Conservation (phyloP, 768 basidiomycete genomes). For the Serendipita vermifera region DNA sequence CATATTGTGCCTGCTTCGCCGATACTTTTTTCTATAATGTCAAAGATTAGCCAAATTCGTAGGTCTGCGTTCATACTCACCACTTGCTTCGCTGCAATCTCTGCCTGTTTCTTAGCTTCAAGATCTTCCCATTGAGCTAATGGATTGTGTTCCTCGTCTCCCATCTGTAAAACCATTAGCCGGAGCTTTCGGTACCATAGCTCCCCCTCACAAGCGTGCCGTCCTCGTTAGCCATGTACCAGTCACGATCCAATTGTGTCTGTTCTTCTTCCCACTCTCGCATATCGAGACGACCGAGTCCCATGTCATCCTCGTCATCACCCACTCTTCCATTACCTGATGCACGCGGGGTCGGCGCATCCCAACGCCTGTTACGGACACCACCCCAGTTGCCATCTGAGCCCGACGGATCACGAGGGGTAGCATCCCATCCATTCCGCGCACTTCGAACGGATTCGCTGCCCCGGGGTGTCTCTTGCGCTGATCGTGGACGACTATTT, state of each 20-base stretch:
- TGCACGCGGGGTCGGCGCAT: constrained; percentile 69
- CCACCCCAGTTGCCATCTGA: constrained; percentile 51
- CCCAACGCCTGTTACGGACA: constrained; percentile 48
- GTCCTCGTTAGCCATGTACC: constrained; percentile 90
- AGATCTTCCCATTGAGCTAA: constrained; percentile 89
- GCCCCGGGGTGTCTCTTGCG: constrained; percentile 22
- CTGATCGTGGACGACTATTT: constrained; percentile 25
- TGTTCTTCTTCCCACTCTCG: constrained; percentile 98
- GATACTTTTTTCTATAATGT: constrained; percentile 64
- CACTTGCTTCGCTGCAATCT: constrained; percentile 62
- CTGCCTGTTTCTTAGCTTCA: constrained; percentile 49
- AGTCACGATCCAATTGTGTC: constrained; percentile 79
- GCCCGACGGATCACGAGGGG: constrained; percentile 39
- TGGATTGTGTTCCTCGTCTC: constrained; percentile 86
- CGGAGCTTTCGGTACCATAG: background rate
- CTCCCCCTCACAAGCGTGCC: constrained; percentile 49
- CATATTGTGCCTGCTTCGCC: constrained; percentile 92
- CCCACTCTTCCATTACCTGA: constrained; percentile 49
- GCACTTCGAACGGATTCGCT: background rate
- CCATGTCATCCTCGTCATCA: constrained; percentile 50
- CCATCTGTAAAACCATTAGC: constrained; percentile 23
- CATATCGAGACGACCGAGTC: constrained; percentile 38
- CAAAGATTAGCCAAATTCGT: constrained; percentile 16
- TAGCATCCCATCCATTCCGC: constrained; percentile 40
- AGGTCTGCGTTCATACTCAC: constrained; percentile 30